phyloP scores from a whole-genome alignment of 805 yeast species.

The Candida pseudofarinosa region DNA sequence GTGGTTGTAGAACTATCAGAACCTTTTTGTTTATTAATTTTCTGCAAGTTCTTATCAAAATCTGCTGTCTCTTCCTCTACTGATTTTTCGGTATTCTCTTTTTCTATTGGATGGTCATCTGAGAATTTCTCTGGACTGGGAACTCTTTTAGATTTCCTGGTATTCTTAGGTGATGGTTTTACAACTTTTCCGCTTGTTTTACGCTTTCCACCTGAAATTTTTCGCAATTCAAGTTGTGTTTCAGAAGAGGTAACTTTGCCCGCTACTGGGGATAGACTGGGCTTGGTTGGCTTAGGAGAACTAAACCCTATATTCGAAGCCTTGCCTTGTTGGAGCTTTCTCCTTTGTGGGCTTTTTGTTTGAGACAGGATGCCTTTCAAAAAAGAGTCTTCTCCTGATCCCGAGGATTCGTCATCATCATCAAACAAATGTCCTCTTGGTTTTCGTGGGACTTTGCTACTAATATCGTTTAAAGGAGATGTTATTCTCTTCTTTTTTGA shows the following conservation, averaged over 20 bases:
- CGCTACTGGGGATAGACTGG: background rate
- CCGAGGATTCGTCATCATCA: conserved; percentile 2
- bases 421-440: conserved; percentile 3
- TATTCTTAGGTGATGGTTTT: too few relatives aligned
- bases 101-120: conserved; percentile 1
- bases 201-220: background rate
- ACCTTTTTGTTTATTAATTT: conserved; percentile 8
- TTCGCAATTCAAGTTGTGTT: background rate
- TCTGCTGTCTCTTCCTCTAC: conserved; percentile 20
- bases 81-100: conserved; percentile 6
- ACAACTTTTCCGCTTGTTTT: background rate
- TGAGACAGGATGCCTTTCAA: conserved; percentile 6
- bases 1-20: conserved; percentile 1
- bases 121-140: background rate
- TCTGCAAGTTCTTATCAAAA: conserved; percentile 19
- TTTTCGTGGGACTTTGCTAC: background rate
- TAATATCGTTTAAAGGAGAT: background rate
- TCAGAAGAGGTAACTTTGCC: background rate
- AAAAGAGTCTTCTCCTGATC: background rate
- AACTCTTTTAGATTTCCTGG: background rate
- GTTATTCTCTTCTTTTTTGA: background rate
- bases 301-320: conserved; percentile 4
- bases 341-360: conserved; percentile 3
- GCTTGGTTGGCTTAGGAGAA: conserved; percentile 2
- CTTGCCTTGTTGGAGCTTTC: background rate